Base-by-base conservation (phyloP, 352 stramenopile genomes). In the Globisporangium solare region DNA sequence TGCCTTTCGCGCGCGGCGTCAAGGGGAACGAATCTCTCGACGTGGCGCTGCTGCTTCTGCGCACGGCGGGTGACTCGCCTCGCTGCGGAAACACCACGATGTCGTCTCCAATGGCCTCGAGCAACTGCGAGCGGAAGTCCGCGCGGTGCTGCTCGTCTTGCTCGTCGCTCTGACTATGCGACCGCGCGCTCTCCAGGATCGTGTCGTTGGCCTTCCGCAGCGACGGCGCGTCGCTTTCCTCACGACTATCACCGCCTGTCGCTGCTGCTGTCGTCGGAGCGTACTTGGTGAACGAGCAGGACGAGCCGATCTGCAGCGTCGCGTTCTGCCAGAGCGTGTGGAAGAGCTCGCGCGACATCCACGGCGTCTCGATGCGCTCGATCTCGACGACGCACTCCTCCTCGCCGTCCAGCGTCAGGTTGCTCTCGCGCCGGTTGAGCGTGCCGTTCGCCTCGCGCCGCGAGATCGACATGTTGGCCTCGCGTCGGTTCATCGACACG, bases 271-370 rank as follows among this genome's bases (percentile, higher is more conserved):
- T 54, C 47, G 54, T 54, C 43, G 21, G 35, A 6, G 53, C 51
- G 52, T 68, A 73, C 47, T 43, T 67, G 18, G 70, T 87, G 55
- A 91, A 86, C 47, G 73, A 76, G 54, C 78, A 89, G 52, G 74
- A 87, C 37, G 74, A 77, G 40, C 73, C 72, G 56, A 78, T 64
- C 31, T 82, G 68, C 22, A 61, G 58, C n/a, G 72, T 82, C 48
- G 81, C 78, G 51, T 71, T 73, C 1, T 64, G 56, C 81, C 81
- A 91, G 46, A 91, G 64, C 46, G 71, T 82, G 11, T 83, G 58
- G 67, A 88, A 91, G 21, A 88, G 66, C 57, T 81, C 81, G 4
- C 60, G 59, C 6, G 74, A 66, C 78, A 91, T 88, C 78, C 77
- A 91, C 21, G 74, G 76, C 56, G 77, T 62, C n/a, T 58, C 56